Conservation (phyloP, 108 stramenopile species). For the Nitzschia sp. region DNA sequence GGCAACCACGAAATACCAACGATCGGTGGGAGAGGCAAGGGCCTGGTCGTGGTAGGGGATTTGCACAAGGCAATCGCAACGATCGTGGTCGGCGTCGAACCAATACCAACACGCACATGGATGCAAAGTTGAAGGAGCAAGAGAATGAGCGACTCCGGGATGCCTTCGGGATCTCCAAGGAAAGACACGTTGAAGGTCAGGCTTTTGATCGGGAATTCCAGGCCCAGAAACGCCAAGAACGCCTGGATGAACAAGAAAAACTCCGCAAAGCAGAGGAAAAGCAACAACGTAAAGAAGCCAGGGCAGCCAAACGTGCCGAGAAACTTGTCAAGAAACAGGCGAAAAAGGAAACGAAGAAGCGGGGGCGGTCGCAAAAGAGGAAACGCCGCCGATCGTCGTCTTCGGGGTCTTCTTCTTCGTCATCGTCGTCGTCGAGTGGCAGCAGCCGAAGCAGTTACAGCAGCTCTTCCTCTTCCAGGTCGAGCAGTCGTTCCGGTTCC, state of each 20-base stretch:
- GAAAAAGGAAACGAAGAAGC: constrained; percentile 27
- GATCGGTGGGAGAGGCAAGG: neutral
- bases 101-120: constrained; percentile 46
- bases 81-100: neutral
- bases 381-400: constrained; percentile 35
- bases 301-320: constrained; percentile 41
- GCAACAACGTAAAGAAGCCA: constrained; percentile 43
- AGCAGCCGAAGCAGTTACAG: constrained; percentile 10
- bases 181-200: constrained; percentile 65
- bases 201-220: constrained; percentile 85
- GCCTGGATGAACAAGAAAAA: constrained; percentile 40
- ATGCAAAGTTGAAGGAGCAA: constrained; percentile 38
- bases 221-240: constrained; percentile 52
- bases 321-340: constrained; percentile 28
- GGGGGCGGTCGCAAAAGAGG: neutral
- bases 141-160: constrained; percentile 65
- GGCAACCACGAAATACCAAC: neutral
- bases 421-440: constrained; percentile 1
- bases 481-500: constrained; percentile 15
- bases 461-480: constrained; percentile 9
- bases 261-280: constrained; percentile 28
- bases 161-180: constrained; percentile 64
- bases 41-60: neutral
- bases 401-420: constrained; percentile 34
- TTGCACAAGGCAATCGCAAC: too few relatives aligned